Evolutionary conservation across 352 stramenopile genomes (phyloP), one percentile per base, ranked within the genome.

Genomic region (Pythium pyrilobum): DNA sequence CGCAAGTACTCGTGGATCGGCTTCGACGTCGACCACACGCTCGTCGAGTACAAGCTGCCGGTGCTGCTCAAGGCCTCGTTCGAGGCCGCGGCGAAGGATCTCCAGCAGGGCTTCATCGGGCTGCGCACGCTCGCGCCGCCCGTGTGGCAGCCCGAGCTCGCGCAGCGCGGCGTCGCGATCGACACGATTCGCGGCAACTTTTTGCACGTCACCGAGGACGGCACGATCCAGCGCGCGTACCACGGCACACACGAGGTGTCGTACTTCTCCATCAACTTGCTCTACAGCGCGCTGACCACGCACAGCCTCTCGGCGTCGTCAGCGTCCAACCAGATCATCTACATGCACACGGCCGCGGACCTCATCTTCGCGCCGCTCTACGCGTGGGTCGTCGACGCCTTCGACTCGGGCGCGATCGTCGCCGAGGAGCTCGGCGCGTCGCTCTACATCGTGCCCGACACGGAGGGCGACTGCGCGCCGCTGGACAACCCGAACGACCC

Each of bases 1-100:
- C 37, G 55, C 24, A 46, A 59, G 8, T 83, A 83, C 59, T 66
- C 56, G n/a, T 83, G 72, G 72, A 71, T 83, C 45, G 72, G 72
- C 13, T 83, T 83, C 38, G 67, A 83, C 32, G 69, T 83, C 1
- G 72, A 83, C 54, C 72, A 83, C 53, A 80, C 69, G 4, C 60
- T 80, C 2, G 69, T 72, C 18, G 69, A 83, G 52, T 80, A 76
- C 60, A 67, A 69, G 16, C 31, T 79, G 13, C 69, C 71, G 9
- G 66, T 67, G 37, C 36, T 80, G 33, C 64, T 83, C 31, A 67
- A 70, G 44, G 53, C 48, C 9, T 77, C 67, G 28, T 83, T 83
- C 33, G 49, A 59, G 12, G 62, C 66, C 55, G 72, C 72, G 10
- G 59, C 43, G 6, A 78, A 71, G 23, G 59, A 83, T 21, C 57